phyloP scores from a whole-genome alignment of 805 yeast species.

The Spathaspora sp. region DNA sequence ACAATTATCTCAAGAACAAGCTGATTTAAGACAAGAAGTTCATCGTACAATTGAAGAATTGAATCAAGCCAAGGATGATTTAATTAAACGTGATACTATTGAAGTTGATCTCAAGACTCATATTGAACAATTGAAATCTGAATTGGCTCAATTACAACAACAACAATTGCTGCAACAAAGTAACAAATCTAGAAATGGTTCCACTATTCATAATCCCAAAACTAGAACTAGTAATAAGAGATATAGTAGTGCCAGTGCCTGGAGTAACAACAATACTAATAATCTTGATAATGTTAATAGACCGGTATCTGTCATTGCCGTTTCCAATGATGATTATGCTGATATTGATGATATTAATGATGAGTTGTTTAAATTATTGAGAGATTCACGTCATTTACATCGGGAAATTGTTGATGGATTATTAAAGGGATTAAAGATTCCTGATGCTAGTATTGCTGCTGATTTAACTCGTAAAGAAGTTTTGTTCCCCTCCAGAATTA shows the following conservation, averaged over 20 bases:
- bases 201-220: slow-evolving; percentile 23
- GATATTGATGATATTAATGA: slow-evolving; percentile 67
- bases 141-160: slow-evolving; percentile 44
- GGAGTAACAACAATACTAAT: slow-evolving; percentile 30
- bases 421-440: slow-evolving; percentile 78
- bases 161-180: slow-evolving; percentile 7
- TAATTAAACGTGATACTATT: slow-evolving; percentile 56
- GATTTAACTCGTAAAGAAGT: slow-evolving; percentile 86
- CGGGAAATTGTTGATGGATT: slow-evolving; percentile 84
- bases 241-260: slow-evolving; percentile 35
- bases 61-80: slow-evolving; percentile 53
- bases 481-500: slow-evolving; percentile 91
- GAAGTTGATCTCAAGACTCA: slow-evolving; percentile 65
- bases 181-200: not conserved
- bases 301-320: slow-evolving; percentile 61
- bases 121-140: slow-evolving; percentile 50
- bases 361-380: slow-evolving; percentile 66
- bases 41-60: slow-evolving; percentile 59
- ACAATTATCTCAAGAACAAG: slow-evolving; percentile 58
- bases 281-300: slow-evolving; percentile 42
- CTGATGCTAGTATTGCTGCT: slow-evolving; percentile 80
- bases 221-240: slow-evolving; percentile 36
- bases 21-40: slow-evolving; percentile 61
- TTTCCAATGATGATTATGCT: slow-evolving; percentile 49
- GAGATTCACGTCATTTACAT: slow-evolving; percentile 70